Evolutionary conservation across 768 basidiomycete species (phyloP).

Genomic region (Pisolithus orientalis): DNA sequence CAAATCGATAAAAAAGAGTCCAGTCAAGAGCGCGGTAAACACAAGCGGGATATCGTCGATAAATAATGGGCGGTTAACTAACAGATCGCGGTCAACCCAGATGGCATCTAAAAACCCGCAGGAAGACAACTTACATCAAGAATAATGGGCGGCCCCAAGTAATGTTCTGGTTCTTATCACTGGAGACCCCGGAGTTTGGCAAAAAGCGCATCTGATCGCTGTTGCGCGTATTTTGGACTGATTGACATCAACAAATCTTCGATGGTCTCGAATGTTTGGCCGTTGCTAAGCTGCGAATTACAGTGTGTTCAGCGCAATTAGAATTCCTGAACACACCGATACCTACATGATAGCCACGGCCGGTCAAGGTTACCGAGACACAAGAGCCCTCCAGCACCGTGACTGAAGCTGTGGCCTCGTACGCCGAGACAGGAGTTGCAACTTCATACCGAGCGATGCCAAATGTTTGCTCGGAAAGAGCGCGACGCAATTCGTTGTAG

Average conservation of each 20-base stretch:
- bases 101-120: neutral
- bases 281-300: constrained; percentile 19
- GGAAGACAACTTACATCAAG: neutral
- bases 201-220: constrained; percentile 41
- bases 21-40: neutral
- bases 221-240: constrained; percentile 49
- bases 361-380: constrained; percentile 42
- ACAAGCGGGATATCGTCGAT: neutral
- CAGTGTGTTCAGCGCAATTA: constrained; percentile 5
- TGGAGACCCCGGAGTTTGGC: constrained; percentile 42
- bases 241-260: constrained; percentile 50
- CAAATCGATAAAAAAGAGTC: neutral
- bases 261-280: constrained; percentile 46
- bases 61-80: neutral
- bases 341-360: constrained; percentile 52
- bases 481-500: constrained; percentile 44
- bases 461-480: constrained; percentile 54
- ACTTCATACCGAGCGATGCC: constrained; percentile 46
- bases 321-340: neutral
- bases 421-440: constrained; percentile 27
- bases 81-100: neutral
- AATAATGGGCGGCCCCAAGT: no score
- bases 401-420: constrained; percentile 49
- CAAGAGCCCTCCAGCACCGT: constrained; percentile 50
- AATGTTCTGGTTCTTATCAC: constrained; percentile 3